Evolutionary conservation across 2,329 filamentous ascomycete species (phyloP).

Genomic region (Fusarium humuli): DNA sequence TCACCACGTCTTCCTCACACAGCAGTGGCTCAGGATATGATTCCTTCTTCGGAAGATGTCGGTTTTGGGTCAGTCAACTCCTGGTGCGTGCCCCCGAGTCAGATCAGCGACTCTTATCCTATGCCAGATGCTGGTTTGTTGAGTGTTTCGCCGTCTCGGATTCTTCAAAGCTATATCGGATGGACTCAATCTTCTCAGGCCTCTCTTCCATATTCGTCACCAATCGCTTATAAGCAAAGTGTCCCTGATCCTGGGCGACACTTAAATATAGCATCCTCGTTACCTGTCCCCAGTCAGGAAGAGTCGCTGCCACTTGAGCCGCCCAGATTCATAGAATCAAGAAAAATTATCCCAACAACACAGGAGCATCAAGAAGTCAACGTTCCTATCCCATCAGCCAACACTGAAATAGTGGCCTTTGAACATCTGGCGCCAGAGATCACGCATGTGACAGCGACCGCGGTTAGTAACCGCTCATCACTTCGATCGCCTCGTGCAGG

Average conservation of each 20-base stretch:
- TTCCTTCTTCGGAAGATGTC: conserved; percentile 17
- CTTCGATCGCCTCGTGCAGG: conserved; percentile 43
- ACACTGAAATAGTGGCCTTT: conserved; percentile 10
- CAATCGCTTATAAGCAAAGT: conserved; percentile 12
- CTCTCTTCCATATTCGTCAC: conserved; percentile 36
- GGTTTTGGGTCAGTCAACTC: conserved; percentile 48
- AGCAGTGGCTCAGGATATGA: background rate
- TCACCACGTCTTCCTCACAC: conserved; percentile 46
- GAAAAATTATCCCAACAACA: conserved; percentile 46
- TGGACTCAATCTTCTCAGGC: conserved; percentile 41
- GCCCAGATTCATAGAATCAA: conserved; percentile 1
- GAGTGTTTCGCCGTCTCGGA: conserved; percentile 59
- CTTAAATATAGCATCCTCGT: conserved; percentile 44
- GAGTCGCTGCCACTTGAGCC: conserved; percentile 10
- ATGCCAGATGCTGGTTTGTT: conserved; percentile 49
- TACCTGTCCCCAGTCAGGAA: conserved; percentile 30
- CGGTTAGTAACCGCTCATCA: conserved; percentile 28
- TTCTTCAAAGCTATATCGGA: conserved; percentile 63
- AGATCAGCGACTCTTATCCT: conserved; percentile 67
- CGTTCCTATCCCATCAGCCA: background rate
- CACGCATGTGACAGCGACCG: conserved; percentile 52
- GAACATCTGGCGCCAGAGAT: conserved; percentile 41
- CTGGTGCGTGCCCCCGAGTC: conserved; percentile 60
- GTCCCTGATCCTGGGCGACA: background rate
- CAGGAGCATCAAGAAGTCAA: conserved; percentile 9